phyloP scores from a whole-genome alignment of 2,329 filamentous ascomycete genomes.

The Teratosphaeria gauchensis region DNA sequence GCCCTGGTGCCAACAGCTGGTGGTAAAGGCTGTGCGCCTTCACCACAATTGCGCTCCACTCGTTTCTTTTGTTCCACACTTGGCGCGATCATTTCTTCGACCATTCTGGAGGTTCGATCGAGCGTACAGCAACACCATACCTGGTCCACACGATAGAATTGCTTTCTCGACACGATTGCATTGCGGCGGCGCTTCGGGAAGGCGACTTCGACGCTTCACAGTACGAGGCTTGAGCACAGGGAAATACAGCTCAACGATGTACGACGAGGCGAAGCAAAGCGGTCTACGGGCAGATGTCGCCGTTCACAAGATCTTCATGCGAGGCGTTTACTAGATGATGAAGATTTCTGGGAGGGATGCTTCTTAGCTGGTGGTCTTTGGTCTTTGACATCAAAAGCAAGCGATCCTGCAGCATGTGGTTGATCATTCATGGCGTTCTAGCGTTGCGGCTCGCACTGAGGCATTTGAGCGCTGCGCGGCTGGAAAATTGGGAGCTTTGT shows the following conservation, averaged over 20 bases:
- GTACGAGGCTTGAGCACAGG: neutral
- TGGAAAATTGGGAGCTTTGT: neutral
- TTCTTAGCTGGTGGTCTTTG: neutral
- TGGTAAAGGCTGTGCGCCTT: slow-evolving; percentile 39
- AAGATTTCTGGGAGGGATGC: neutral
- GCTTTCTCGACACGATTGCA: slow-evolving; percentile 27
- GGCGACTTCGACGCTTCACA: neutral
- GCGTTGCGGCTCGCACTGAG: neutral
- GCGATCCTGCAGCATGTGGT: neutral
- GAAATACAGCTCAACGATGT: neutral
- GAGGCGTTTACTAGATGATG: neutral
- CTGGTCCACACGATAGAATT: slow-evolving; percentile 41
- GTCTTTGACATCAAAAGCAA: neutral
- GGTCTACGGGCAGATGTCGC: neutral
- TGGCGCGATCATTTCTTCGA: slow-evolving; percentile 20
- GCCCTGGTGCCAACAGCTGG: slow-evolving; percentile 50
- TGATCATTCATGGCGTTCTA: neutral
- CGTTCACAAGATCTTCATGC: neutral
- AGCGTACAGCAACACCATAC: slow-evolving; percentile 13
- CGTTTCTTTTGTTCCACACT: slow-evolving; percentile 10
- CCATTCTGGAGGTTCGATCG: slow-evolving; percentile 5
- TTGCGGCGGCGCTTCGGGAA: slow-evolving; percentile 7
- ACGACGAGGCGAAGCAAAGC: neutral
- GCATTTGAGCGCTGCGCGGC: neutral
- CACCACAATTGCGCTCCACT: neutral